phyloP scores from a whole-genome alignment of 2,329 filamentous ascomycete genomes.

The Aspergillus tanneri region DNA sequence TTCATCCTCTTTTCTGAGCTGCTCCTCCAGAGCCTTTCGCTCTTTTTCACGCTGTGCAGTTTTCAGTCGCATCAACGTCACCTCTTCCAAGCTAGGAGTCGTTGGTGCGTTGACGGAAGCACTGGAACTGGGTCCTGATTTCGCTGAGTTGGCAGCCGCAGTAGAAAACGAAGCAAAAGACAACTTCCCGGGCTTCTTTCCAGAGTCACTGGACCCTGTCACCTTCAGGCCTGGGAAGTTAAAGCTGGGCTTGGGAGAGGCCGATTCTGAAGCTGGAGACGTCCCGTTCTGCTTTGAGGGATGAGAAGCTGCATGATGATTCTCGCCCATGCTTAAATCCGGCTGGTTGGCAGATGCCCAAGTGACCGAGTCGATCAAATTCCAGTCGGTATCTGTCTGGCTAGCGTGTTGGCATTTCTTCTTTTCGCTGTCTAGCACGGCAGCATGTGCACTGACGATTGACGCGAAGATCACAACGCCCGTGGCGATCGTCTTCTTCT shows the following conservation, averaged over 20 bases:
- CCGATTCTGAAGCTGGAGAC: constrained; percentile 22
- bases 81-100: constrained; percentile 45
- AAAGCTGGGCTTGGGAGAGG: constrained; percentile 29
- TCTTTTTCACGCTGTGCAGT: constrained; percentile 57
- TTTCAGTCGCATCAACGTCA: constrained; percentile 57
- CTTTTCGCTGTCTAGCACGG: constrained; percentile 52
- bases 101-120: constrained; percentile 27
- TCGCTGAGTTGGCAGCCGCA: constrained; percentile 28
- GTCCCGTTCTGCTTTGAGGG: constrained; percentile 20
- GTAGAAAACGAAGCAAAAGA: constrained; percentile 45
- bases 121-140: constrained; percentile 23
- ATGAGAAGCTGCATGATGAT: constrained; percentile 15
- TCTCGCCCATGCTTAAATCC: constrained; percentile 37
- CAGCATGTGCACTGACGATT: constrained; percentile 58
- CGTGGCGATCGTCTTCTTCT: constrained; percentile 53
- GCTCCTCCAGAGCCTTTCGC: constrained; percentile 53
- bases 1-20: constrained; percentile 52
- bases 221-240: constrained; percentile 37
- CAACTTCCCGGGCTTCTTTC: constrained; percentile 35
- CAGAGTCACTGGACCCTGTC: constrained; percentile 15
- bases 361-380: constrained; percentile 52
- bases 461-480: constrained; percentile 58
- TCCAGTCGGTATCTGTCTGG: constrained; percentile 45
- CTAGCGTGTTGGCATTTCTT: constrained; percentile 23
- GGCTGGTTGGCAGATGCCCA: constrained; percentile 58